Percentiles rank a stretch among this genome's conserved stretches.
phyloP scores from a whole-genome alignment of 1,284 basidiomycete genomes.

The Phylloboletellus chloephorus region DNA sequence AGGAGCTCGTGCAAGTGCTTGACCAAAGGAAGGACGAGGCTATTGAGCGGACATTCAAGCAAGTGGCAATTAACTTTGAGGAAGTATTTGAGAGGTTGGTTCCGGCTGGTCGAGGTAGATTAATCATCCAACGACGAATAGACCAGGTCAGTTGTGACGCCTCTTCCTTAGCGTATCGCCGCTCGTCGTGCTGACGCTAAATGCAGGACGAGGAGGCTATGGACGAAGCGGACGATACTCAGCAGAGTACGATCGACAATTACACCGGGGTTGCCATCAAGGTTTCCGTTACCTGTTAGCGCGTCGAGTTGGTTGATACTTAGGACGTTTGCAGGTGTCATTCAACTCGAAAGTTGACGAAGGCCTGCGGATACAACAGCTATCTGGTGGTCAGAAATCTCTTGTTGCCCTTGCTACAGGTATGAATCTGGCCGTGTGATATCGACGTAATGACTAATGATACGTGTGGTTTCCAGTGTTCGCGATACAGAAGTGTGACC shows the following conservation, averaged over 20 bases:
- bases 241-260: constrained; percentile 80
- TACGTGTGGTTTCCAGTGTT: constrained; percentile 58
- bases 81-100: constrained; percentile 98
- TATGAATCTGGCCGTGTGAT: constrained; percentile 28
- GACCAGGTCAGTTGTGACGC: constrained; percentile 58
- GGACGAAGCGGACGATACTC: constrained; percentile 63
- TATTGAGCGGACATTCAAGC: constrained; percentile 96
- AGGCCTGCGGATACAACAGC: constrained; percentile 91
- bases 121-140: constrained; percentile 89
- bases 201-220: constrained; percentile 62
- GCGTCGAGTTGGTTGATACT: not conserved
- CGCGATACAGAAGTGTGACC: constrained; percentile 98
- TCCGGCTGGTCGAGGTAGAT: constrained; percentile 82
- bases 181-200: not conserved
- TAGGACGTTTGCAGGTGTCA: constrained; percentile 61
- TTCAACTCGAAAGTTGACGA: constrained; percentile 99
- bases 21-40: constrained; percentile 98
- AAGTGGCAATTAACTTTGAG: constrained; percentile 94
- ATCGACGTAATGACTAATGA: constrained; percentile 2
- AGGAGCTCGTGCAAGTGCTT: constrained; percentile 91
- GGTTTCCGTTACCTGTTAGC: constrained; percentile 27
- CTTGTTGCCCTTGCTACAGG: constrained; percentile 93
- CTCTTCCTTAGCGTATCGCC: not conserved
- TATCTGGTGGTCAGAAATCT: constrained; percentile 97
- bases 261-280: constrained; percentile 98